Conservation (phyloP, 768 basidiomycete genomes). For the Psilocybe azurescens region DNA sequence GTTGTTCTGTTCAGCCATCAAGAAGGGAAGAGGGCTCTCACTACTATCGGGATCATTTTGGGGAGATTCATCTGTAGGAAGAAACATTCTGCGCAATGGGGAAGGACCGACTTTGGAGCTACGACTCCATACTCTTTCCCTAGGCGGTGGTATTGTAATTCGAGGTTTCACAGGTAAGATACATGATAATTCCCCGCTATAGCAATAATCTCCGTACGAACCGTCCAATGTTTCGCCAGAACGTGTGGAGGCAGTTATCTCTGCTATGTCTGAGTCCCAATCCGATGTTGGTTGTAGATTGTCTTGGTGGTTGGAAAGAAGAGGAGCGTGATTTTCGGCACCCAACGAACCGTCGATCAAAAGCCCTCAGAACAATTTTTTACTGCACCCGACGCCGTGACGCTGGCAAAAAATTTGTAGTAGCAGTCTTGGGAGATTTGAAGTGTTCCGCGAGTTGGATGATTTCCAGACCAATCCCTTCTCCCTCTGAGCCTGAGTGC, state of each 20-base stretch:
- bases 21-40: neutral
- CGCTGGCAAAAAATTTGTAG: no score
- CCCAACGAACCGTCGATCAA: neutral
- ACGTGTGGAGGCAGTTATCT: neutral
- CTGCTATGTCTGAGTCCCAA: neutral
- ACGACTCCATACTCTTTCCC: neutral
- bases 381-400: no score
- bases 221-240: neutral
- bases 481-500: neutral
- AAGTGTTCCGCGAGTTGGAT: no score
- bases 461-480: no score
- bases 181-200: neutral
- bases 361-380: neutral
- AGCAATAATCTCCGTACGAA: neutral
- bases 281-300: neutral
- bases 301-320: neutral
- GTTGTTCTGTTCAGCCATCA: neutral
- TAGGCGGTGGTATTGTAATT: neutral
- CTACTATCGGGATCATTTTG: neutral
- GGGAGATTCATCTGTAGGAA: conserved; percentile 20
- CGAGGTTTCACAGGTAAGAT: neutral
- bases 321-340: neutral
- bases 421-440: no score
- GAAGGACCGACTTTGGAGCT: conserved; percentile 51
- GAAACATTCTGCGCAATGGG: conserved; percentile 48